Conservation (phyloP, 495 filamentous ascomycete species). For the Pseudoneurospora amorphoporcata region DNA sequence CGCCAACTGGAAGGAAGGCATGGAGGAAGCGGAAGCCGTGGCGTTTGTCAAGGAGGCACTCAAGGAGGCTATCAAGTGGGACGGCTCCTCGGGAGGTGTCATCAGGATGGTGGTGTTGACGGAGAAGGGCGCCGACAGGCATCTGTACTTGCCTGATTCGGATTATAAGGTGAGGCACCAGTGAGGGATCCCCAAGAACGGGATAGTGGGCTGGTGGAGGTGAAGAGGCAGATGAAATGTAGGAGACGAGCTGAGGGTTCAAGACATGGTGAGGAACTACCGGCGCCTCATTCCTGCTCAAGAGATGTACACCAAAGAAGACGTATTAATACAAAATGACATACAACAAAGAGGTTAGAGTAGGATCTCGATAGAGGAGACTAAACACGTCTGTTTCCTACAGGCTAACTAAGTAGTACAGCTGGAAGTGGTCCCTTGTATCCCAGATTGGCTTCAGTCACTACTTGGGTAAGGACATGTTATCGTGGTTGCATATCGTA, state of each 20-base stretch:
- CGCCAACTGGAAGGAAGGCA: slow-evolving; percentile 88
- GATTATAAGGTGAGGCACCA: slow-evolving; percentile 51
- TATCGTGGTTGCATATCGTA: not conserved
- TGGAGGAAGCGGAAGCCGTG: slow-evolving; percentile 90
- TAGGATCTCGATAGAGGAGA: not conserved
- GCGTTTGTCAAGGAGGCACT: slow-evolving; percentile 84
- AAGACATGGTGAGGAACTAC: too few relatives aligned
- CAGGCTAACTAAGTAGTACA: not conserved
- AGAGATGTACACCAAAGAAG: not conserved
- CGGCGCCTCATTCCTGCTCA: not conserved
- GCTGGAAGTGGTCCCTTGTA: not conserved
- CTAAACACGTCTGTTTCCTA: not conserved
- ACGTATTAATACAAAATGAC: not conserved
- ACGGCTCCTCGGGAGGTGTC: slow-evolving; percentile 95
- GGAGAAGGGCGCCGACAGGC: slow-evolving; percentile 70
- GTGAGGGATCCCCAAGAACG: slow-evolving; percentile 8
- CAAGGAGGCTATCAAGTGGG: slow-evolving; percentile 96
- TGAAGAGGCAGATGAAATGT: not conserved
- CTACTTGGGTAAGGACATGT: not conserved
- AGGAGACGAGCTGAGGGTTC: not conserved
- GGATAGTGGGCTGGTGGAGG: not conserved
- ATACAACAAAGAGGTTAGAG: not conserved
- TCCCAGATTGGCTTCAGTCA: too few relatives aligned
- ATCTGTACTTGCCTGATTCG: slow-evolving; percentile 83
- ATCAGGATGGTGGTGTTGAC: slow-evolving; percentile 97